These are phyloP conservation scores for Phaeophleospora eucalypticola DNA, from an alignment of 2,329 filamentous ascomycete genomes.

Conservation along the genomic window DNA sequence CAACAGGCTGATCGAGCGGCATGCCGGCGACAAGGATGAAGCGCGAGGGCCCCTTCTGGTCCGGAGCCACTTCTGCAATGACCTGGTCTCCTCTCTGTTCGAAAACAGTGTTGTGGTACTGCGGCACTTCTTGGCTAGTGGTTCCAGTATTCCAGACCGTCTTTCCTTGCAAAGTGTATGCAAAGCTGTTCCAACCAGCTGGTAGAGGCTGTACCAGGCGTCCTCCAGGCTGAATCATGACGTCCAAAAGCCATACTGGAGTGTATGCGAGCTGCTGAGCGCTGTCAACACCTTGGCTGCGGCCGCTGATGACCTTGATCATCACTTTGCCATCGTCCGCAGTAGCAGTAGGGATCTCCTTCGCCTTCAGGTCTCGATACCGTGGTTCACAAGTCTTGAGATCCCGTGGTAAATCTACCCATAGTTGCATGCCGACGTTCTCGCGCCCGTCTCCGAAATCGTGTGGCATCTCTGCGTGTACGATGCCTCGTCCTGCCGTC, in stretches of 20 bases:
- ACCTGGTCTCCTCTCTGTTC: slow-evolving; percentile 73
- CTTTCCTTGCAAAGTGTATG: slow-evolving; percentile 75
- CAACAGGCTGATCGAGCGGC: slow-evolving; percentile 73
- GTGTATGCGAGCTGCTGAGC: slow-evolving; percentile 91
- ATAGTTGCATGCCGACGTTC: slow-evolving; percentile 87
- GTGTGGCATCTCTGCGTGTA: slow-evolving; percentile 92
- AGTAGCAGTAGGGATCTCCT: slow-evolving; percentile 73
- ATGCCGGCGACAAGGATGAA: slow-evolving; percentile 73
- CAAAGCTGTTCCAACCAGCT: slow-evolving; percentile 81
- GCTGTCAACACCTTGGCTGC: slow-evolving; percentile 77
- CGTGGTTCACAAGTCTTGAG: slow-evolving; percentile 87
- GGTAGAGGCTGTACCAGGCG: slow-evolving; percentile 72
- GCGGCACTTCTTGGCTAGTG: slow-evolving; percentile 51
- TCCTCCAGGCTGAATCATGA: slow-evolving; percentile 75
- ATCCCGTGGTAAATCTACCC: slow-evolving; percentile 81
- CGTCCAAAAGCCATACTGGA: slow-evolving; percentile 91
- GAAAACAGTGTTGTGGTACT: slow-evolving; percentile 88
- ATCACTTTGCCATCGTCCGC: slow-evolving; percentile 68
- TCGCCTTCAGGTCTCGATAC: slow-evolving; percentile 77
- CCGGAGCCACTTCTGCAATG: slow-evolving; percentile 63
- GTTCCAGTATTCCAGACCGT: slow-evolving; percentile 58
- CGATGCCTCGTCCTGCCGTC: slow-evolving; percentile 87
- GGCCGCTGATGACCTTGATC: slow-evolving; percentile 87
- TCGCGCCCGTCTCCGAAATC: slow-evolving; percentile 69
- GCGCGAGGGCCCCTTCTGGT: slow-evolving; percentile 55